These are phyloP conservation scores for Gynochthodes officinalis DNA, from an alignment of 257 asterid species.

Conservation along the genomic window DNA sequence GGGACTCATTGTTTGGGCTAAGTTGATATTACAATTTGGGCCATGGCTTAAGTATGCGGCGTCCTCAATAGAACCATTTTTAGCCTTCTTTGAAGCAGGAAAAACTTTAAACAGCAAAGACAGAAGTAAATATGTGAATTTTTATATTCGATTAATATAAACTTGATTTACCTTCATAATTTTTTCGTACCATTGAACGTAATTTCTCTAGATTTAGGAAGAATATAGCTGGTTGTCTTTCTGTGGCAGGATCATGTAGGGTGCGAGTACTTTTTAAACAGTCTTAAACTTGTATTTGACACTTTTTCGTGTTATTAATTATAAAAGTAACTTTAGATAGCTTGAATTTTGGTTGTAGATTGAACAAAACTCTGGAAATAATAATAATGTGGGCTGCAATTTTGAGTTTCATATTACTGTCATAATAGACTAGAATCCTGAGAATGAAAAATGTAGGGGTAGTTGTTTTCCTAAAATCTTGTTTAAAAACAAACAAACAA, in stretches of 20 bases:
- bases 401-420: neutral
- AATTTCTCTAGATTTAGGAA: neutral
- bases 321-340: neutral
- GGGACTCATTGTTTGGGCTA: neutral
- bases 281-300: neutral
- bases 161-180: slow-evolving; percentile 5
- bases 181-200: neutral
- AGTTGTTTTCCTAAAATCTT: neutral
- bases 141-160: too few relatives aligned
- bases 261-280: neutral
- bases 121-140: too few relatives aligned
- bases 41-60: neutral
- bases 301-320: neutral
- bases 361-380: neutral
- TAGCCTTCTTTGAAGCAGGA: neutral
- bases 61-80: neutral
- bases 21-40: neutral
- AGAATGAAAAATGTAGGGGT: neutral
- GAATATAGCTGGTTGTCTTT: neutral
- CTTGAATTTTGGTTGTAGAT: neutral
- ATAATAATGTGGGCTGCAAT: neutral
- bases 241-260: neutral
- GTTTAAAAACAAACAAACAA: too few relatives aligned
- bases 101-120: too few relatives aligned
- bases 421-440: neutral